Base-by-base conservation (phyloP, 2,329 filamentous ascomycete genomes). In the Monilinia fructigena region DNA sequence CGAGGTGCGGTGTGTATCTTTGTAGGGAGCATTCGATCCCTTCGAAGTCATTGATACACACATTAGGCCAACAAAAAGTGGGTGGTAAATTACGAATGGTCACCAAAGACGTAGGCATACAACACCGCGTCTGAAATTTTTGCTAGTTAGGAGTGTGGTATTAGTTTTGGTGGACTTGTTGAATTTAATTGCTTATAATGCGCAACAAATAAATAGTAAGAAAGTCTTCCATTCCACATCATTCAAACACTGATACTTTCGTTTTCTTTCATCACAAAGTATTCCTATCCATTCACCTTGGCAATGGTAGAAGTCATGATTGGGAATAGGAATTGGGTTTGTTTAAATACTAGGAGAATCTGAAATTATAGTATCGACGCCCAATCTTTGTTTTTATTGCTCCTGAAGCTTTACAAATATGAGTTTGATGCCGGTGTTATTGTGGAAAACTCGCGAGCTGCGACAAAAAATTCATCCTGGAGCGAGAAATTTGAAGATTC, bases 1-100 rank as follows among this genome's bases (percentile, higher is more conserved):
- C 56, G 56, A 59, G 42, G 56, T 59, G 40, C 40, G 42, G 12
- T 35, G 56, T 47, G 56, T 59, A 48, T 59, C 56, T 59, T 23
- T 59, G 56, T 59, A 12, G 56, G 26, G 56, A 59, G 56, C 18
- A 58, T 28, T 58, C 40, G 55, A 58, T 58, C 40, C 40, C 55
- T 59, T 47, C 56, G 42, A 23, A 59, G 56, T 59, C 56, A 59
- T 28, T 42, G 56, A 59, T 48, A 35, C 42, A 54, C 28, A n/a
- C 56, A 42, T 16, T 42, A 42, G 40, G 40, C 16, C 12, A 42
- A 42, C 40, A 14, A 16, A 12, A 11, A 40, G 38, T 40, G 38
- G 38, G 38, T 12, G 12, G 38, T 47, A 10, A n/a, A 20, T 20
- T 20, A 47, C 45, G 18, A 47, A 8, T 48, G 45, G 20, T 23